Conservation (phyloP, 2,329 filamentous ascomycete species). For the Macrophomina tecta region DNA sequence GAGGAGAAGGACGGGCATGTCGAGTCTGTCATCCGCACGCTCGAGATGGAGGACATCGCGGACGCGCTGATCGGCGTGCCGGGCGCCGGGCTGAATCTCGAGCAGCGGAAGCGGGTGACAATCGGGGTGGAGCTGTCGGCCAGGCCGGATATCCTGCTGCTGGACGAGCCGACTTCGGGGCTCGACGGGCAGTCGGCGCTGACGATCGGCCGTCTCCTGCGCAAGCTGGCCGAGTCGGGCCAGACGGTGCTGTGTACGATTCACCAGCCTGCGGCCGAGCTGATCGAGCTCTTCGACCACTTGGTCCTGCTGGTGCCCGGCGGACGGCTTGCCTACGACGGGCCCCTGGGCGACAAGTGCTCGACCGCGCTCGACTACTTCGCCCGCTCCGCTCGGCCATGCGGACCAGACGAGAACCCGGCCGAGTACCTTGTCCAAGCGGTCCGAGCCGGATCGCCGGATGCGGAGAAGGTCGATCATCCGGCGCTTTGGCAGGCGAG, state of each 20-base stretch:
- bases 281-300: conserved; percentile 54
- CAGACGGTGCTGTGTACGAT: conserved; percentile 56
- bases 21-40: conserved; percentile 68
- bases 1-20: conserved; percentile 67
- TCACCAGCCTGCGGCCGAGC: conserved; percentile 52
- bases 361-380: conserved; percentile 59
- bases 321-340: conserved; percentile 48
- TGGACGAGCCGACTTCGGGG: conserved; percentile 58
- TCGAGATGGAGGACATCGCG: conserved; percentile 71
- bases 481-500: background rate
- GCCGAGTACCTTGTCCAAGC: conserved; percentile 59
- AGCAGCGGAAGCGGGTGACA: conserved; percentile 72
- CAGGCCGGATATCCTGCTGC: conserved; percentile 67
- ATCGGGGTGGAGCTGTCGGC: conserved; percentile 76
- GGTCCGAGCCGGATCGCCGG: background rate
- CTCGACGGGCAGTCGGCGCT: conserved; percentile 51
- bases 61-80: conserved; percentile 69
- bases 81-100: conserved; percentile 68
- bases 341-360: conserved; percentile 52
- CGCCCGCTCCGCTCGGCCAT: conserved; percentile 66
- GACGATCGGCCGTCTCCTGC: conserved; percentile 69
- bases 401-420: conserved; percentile 69
- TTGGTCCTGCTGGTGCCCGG: conserved; percentile 52
- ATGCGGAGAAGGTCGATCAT: background rate
- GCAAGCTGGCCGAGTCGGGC: conserved; percentile 61